phyloP scores from a whole-genome alignment of 169 alveolate genomes.

The Ichthyophthirius multifiliis region DNA sequence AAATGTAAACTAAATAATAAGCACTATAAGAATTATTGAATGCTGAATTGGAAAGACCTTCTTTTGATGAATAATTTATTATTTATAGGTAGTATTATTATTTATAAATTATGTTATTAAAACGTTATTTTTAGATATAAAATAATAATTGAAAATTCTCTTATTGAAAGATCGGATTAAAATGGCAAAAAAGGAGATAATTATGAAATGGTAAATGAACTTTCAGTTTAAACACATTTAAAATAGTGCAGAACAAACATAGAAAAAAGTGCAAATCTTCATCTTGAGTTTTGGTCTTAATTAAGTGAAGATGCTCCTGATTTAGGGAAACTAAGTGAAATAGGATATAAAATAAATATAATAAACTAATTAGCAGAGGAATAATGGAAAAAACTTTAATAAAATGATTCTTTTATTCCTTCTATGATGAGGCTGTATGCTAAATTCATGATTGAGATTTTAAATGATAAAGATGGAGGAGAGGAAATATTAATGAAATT shows the following conservation, averaged over 20 bases:
- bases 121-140: not conserved
- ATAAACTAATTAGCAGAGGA: not conserved
- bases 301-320: conserved; percentile 18
- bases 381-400: not conserved
- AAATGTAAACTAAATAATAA: not conserved
- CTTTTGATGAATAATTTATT: not conserved
- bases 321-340: conserved; percentile 17
- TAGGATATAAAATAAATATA: not conserved
- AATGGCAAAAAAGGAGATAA: conserved; percentile 2
- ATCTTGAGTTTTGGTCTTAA: conserved; percentile 10
- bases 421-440: conserved; percentile 16
- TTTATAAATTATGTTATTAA: not conserved
- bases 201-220: conserved; percentile 6
- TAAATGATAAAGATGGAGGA: conserved; percentile 17
- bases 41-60: conserved; percentile 8
- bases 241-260: not conserved
- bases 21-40: conserved; percentile 1
- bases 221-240: conserved; percentile 10
- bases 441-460: not conserved
- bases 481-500: not conserved
- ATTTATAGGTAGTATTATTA: not conserved
- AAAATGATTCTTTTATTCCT: not conserved
- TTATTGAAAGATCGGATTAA: not conserved
- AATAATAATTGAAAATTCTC: not conserved
- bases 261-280: conserved; percentile 7